These are phyloP conservation scores for Lodderomyces parapsilosis DNA, from an alignment of 1,139 yeast genomes.

Conservation along the genomic window DNA sequence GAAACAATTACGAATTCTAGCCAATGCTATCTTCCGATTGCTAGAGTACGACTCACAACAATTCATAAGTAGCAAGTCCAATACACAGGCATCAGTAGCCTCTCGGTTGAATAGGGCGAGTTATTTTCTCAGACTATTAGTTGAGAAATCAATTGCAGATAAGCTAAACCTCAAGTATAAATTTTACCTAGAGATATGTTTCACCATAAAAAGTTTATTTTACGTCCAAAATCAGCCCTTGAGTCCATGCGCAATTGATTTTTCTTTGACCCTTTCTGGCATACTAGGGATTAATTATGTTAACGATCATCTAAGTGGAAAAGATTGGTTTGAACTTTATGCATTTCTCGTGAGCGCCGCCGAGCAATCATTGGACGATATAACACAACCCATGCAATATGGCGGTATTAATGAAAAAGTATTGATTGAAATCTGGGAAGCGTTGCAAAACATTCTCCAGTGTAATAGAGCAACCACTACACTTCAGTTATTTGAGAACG, in stretches of 20 bases:
- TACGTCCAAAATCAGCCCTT: conserved; percentile 18
- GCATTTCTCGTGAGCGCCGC: conserved; percentile 20
- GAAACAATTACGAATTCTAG: conserved; percentile 26
- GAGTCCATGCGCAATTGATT: conserved; percentile 36
- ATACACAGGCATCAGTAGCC: conserved; percentile 25
- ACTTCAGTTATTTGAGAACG: conserved; percentile 18
- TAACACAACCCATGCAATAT: not conserved
- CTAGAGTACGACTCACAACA: conserved; percentile 41
- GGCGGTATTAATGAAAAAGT: conserved; percentile 9
- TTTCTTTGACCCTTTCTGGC: conserved; percentile 26
- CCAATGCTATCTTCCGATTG: conserved; percentile 37
- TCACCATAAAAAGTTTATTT: conserved; percentile 21
- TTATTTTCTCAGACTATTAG: conserved; percentile 31
- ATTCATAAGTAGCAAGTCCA: conserved; percentile 27
- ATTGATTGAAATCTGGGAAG: conserved; percentile 19
- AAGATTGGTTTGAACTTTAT: conserved; percentile 30
- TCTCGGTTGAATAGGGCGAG: conserved; percentile 43
- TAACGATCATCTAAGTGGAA: conserved; percentile 36
- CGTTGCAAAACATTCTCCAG: conserved; percentile 25
- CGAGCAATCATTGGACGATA: conserved; percentile 6
- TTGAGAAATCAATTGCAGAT: conserved; percentile 23
- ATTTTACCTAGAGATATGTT: conserved; percentile 27
- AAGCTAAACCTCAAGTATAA: conserved; percentile 29
- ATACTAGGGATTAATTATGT: conserved; percentile 33
- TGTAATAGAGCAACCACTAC: conserved; percentile 26